phyloP scores from a whole-genome alignment of 2,329 filamentous ascomycete genomes.

The Periconia digitata region DNA sequence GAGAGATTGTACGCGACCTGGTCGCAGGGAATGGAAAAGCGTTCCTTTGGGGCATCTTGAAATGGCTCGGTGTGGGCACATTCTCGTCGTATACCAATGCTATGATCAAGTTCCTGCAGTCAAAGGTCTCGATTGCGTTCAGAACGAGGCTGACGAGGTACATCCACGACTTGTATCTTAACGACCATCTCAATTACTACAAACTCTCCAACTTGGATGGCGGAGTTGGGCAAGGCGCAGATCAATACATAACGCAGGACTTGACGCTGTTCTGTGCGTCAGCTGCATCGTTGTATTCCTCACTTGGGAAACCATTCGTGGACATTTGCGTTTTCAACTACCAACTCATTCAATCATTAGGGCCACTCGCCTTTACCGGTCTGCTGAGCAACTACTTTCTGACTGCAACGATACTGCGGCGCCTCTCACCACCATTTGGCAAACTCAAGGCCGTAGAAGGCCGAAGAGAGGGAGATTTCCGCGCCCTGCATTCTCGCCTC shows the following conservation, averaged over 20 bases:
- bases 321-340: conserved; percentile 98
- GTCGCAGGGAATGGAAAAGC: conserved; percentile 90
- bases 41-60: conserved; percentile 85
- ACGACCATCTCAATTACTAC: conserved; percentile 94
- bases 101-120: conserved; percentile 98
- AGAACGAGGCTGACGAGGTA: conserved; percentile 91
- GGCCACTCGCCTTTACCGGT: conserved; percentile 81
- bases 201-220: conserved; percentile 92
- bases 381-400: conserved; percentile 91
- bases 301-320: conserved; percentile 95
- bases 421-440: conserved; percentile 90
- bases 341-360: conserved; percentile 88
- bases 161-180: conserved; percentile 95
- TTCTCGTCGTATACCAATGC: conserved; percentile 97
- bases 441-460: conserved; percentile 97
- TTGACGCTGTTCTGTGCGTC: conserved; percentile 92
- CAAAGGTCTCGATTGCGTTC: conserved; percentile 97
- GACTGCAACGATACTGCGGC: conserved; percentile 85
- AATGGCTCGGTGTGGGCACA: conserved; percentile 93
- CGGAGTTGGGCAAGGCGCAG: conserved; percentile 85
- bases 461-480: conserved; percentile 91
- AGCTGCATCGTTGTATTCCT: conserved; percentile 91
- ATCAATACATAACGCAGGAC: conserved; percentile 98
- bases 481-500: conserved; percentile 83
- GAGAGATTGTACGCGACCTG: conserved; percentile 92